These are phyloP conservation scores for Heterobasidion irregulare DNA, from an alignment of 1,284 basidiomycete genomes.

Conservation along the genomic window DNA sequence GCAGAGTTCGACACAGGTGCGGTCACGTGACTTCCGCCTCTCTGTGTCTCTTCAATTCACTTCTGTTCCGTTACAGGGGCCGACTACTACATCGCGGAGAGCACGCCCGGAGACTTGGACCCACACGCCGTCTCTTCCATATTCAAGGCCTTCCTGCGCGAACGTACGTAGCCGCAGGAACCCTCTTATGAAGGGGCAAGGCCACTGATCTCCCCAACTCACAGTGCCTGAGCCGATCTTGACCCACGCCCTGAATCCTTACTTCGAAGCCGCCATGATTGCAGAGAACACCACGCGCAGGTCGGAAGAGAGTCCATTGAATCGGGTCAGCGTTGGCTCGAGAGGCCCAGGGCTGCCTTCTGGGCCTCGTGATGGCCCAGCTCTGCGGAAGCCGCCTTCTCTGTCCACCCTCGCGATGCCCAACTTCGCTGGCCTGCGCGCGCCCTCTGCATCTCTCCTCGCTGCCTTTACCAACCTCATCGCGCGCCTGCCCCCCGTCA, in stretches of 20 bases:
- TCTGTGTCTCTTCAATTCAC: constrained; percentile 3
- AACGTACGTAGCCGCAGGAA: constrained; percentile 43
- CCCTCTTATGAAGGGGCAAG: not conserved
- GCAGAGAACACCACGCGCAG: constrained; percentile 39
- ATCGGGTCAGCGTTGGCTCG: constrained; percentile 7
- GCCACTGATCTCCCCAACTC: not conserved
- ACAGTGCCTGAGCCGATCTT: constrained; percentile 79
- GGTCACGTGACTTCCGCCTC: constrained; percentile 15
- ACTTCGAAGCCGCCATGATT: constrained; percentile 69
- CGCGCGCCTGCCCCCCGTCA: constrained; percentile 59
- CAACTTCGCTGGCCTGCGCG: constrained; percentile 45
- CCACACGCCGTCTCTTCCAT: constrained; percentile 87
- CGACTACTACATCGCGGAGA: constrained; percentile 74
- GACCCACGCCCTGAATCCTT: constrained; percentile 56
- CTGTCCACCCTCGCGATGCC: constrained; percentile 70
- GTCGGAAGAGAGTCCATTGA: constrained; percentile 14
- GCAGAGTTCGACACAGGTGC: constrained; percentile 78
- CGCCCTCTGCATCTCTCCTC: constrained; percentile 48
- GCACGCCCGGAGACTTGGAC: constrained; percentile 77
- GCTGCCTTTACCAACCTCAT: constrained; percentile 50
- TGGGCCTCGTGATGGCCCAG: constrained; percentile 25
- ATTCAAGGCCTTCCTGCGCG: constrained; percentile 75
- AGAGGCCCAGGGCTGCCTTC: constrained; percentile 32
- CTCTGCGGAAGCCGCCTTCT: constrained; percentile 68
- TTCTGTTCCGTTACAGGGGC: constrained; percentile 43